Conservation (phyloP, 768 basidiomycete species). For the Lactarius akahatsu region DNA sequence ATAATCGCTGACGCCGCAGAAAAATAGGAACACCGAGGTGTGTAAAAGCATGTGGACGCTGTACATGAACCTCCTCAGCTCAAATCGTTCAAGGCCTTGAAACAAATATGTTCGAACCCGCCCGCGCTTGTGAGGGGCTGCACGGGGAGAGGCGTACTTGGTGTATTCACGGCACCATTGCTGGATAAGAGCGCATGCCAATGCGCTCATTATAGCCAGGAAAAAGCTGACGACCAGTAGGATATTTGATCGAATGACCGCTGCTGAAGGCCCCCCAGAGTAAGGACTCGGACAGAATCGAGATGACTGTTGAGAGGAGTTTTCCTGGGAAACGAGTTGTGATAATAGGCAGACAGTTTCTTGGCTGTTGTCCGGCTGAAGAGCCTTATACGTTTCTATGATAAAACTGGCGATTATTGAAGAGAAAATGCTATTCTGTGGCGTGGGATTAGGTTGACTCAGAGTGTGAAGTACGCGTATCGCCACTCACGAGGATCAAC, state of each 20-base stretch:
- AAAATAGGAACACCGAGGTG: constrained; percentile 18
- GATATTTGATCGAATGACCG: constrained; percentile 16
- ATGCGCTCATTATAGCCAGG: constrained; percentile 11
- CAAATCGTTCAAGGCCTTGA: constrained; percentile 9
- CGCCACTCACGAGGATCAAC: constrained; percentile 23
- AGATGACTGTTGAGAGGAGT: background rate
- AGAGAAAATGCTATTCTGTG: constrained; percentile 25
- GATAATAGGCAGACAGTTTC: constrained; percentile 11
- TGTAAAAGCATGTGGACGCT: constrained; percentile 12
- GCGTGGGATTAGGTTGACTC: background rate
- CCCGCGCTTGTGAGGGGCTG: constrained; percentile 14
- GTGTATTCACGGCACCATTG: constrained; percentile 22
- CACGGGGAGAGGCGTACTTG: background rate
- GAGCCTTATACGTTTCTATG: constrained; percentile 23
- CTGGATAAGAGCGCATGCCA: constrained; percentile 18
- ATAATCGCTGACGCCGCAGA: constrained; percentile 18
- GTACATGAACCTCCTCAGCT: constrained; percentile 11
- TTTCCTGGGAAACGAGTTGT: constrained; percentile 8
- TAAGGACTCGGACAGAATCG: background rate
- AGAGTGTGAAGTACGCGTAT: background rate
- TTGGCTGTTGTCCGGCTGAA: constrained; percentile 13
- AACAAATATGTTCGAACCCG: constrained; percentile 14
- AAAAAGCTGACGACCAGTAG: constrained; percentile 16
- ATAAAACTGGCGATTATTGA: constrained; percentile 28
- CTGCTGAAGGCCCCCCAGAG: background rate